Evolutionary conservation across 306 rosid species (phyloP), one percentile per base, ranked within the genome.

Genomic region (Vigna trinervia): DNA sequence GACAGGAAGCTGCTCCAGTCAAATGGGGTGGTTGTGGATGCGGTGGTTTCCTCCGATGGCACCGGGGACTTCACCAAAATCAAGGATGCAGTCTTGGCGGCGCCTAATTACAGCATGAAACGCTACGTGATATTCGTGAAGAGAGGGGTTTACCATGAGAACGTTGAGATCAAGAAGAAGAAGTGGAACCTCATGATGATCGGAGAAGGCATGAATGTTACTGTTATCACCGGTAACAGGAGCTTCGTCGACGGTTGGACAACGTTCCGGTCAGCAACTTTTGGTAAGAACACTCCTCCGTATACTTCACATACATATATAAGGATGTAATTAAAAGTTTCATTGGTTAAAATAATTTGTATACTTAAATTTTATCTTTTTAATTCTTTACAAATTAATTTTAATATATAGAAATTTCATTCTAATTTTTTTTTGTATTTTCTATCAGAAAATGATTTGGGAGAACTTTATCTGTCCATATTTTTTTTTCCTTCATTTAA

Each of bases 121-220:
- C 90, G 98, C 0, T 86, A 32, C 76, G 97, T 95, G 26, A 89
- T 95, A 46, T 79, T 89, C 67, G 47, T 95, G 2, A 95, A 90
- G 82, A 90, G 0, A 66, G 99, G 97, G 45, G 75, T 90, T 1
- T 95, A 95, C 38, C 5, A 48, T 3, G 99, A 95, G 84, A 84
- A 89, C 10, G 96, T 95, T 58, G 99, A 95, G 89, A 90, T 95
- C 54, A 95, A 95, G 87, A 95, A 90, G 94, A 95, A 95, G 83
- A 92, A 90, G 30, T 92, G 97, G 97, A 92, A 92, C 53, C 81
- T 95, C 6, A 87, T 95, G 96, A 87, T 95, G 86, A 71, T 90
- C 23, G 99, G 99, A 12, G 99, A 95, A 69, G 97, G 97, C 0
- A 90, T 92, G 71, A 65, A 85, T 62, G 84, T 81, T 5, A 89